These are phyloP conservation scores for Suillus luteus DNA, from an alignment of 768 basidiomycete species.

Conservation along the genomic window DNA sequence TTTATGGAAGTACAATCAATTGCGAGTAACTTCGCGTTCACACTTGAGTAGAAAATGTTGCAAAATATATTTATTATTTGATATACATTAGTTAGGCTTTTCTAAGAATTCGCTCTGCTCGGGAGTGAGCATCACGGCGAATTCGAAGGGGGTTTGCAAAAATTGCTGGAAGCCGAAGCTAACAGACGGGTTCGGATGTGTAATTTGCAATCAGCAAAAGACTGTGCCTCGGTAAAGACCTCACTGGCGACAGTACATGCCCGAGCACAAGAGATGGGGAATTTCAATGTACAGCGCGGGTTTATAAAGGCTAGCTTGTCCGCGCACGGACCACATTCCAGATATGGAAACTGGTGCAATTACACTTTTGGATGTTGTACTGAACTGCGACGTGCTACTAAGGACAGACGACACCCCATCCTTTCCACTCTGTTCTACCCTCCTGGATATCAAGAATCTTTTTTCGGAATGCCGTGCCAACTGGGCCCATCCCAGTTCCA, in stretches of 20 bases:
- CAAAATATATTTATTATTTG: too few relatives aligned
- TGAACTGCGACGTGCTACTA: background rate
- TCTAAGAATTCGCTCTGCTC: too few relatives aligned
- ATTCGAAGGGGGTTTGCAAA: constrained; percentile 57
- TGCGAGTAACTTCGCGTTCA: too few relatives aligned
- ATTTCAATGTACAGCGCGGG: background rate
- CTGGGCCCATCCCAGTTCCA: constrained; percentile 47
- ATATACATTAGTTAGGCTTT: too few relatives aligned
- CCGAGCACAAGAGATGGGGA: constrained; percentile 89
- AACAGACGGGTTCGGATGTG: constrained; percentile 93
- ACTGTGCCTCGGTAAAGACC: constrained; percentile 94
- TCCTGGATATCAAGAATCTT: constrained; percentile 80
- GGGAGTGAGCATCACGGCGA: too few relatives aligned
- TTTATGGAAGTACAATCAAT: too few relatives aligned
- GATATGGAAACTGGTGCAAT: background rate
- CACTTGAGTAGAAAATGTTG: too few relatives aligned
- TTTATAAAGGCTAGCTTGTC: constrained; percentile 41
- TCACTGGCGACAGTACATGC: constrained; percentile 95
- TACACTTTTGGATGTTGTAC: too few relatives aligned
- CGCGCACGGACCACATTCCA: constrained; percentile 53
- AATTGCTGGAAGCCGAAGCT: constrained; percentile 90
- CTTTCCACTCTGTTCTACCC: constrained; percentile 59
- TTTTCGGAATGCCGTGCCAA: constrained; percentile 70
- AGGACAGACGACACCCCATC: constrained; percentile 57
- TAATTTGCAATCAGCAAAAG: constrained; percentile 95